Conservation (phyloP, 176 grass and related monocot genomes). For the Oryza australiensis region DNA sequence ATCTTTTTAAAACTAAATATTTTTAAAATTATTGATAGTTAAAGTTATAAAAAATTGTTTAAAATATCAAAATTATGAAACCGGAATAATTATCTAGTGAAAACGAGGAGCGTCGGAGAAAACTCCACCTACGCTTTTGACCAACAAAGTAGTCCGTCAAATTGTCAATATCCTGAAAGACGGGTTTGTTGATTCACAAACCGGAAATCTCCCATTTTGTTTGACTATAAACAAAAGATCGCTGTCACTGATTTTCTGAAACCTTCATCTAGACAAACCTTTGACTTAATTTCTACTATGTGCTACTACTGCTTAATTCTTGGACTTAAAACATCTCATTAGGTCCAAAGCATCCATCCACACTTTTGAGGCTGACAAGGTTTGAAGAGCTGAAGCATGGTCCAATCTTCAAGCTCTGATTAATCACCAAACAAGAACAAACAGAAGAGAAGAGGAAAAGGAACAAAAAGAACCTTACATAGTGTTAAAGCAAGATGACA, state of each 20-base stretch:
- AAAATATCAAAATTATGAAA: no score
- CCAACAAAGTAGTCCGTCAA: neutral
- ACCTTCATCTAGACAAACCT: neutral
- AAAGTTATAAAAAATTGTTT: no score
- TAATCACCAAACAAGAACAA: neutral
- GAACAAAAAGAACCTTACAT: neutral
- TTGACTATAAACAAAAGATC: neutral
- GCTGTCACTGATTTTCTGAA: neutral
- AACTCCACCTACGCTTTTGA: no score
- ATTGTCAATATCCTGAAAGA: neutral
- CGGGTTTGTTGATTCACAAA: neutral
- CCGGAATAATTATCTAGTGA: no score
- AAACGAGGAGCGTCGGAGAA: no score
- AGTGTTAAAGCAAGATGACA: constrained; percentile 3
- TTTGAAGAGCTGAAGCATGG: neutral
- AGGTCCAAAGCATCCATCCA: neutral
- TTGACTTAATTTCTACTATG: neutral
- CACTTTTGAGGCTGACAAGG: neutral
- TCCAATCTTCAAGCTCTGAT: neutral
- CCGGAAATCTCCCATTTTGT: neutral
- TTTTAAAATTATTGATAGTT: no score
- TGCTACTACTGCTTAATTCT: neutral
- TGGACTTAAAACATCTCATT: neutral
- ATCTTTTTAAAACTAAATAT: no score
- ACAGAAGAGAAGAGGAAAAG: neutral